Conservation (phyloP, 2,329 filamentous ascomycete species). For the Fusarium agapanthi region DNA sequence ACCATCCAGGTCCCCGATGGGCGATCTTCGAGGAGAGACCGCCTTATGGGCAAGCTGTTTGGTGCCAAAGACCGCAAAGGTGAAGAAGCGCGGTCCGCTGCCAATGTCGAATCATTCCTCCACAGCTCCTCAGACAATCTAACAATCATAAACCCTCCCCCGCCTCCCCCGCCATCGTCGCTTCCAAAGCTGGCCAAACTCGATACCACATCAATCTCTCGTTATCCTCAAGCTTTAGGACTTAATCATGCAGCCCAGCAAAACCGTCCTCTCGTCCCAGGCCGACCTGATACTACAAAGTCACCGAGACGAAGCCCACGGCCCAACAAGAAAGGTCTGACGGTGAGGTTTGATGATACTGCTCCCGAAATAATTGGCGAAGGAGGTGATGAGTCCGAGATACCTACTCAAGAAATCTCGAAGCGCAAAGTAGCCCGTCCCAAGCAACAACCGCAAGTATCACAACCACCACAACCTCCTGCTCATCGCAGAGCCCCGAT, state of each 20-base stretch:
- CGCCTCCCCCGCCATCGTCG: slow-evolving; percentile 52
- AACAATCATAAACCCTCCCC: slow-evolving; percentile 61
- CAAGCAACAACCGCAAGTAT: not conserved
- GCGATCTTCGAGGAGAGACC: slow-evolving; percentile 58
- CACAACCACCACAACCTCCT: slow-evolving; percentile 40
- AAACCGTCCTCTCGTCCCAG: slow-evolving; percentile 52
- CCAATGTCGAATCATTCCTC: slow-evolving; percentile 68
- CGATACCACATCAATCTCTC: slow-evolving; percentile 63
- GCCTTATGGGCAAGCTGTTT: slow-evolving; percentile 72
- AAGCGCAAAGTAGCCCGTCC: slow-evolving; percentile 58
- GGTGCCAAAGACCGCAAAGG: slow-evolving; percentile 55
- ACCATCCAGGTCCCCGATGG: slow-evolving; percentile 50
- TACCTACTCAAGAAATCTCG: slow-evolving; percentile 76
- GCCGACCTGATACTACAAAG: slow-evolving; percentile 53
- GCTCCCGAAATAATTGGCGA: slow-evolving; percentile 86
- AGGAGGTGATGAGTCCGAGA: slow-evolving; percentile 86
- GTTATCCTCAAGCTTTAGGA: slow-evolving; percentile 63
- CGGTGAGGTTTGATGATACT: slow-evolving; percentile 77
- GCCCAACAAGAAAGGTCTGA: slow-evolving; percentile 70
- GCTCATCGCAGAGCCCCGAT: slow-evolving; percentile 33
- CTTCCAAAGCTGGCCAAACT: slow-evolving; percentile 62
- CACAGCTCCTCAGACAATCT: slow-evolving; percentile 64
- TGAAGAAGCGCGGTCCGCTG: slow-evolving; percentile 48
- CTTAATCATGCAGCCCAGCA: slow-evolving; percentile 55
- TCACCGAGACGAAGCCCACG: slow-evolving; percentile 57